Evolutionary conservation across 2,329 filamentous ascomycete genomes (phyloP).

Genomic region (Aspergillus floridensis): DNA sequence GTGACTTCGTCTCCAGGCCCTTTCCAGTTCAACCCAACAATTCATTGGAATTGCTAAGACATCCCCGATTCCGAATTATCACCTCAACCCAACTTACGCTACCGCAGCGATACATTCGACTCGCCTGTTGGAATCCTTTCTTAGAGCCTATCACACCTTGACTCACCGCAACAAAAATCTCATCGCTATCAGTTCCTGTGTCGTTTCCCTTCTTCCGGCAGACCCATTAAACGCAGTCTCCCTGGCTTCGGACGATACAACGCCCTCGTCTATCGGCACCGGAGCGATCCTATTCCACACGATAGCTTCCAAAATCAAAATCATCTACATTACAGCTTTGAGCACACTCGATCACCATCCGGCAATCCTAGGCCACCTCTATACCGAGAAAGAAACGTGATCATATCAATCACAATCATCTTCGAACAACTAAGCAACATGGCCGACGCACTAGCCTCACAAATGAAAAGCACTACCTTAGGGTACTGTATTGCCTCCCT

Average conservation of each 20-base stretch:
- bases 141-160: background rate
- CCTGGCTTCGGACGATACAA: background rate
- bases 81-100: background rate
- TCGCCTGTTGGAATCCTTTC: background rate
- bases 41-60: background rate
- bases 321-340: background rate
- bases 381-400: background rate
- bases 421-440: slow-evolving; percentile 30
- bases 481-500: slow-evolving; percentile 30
- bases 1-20: background rate
- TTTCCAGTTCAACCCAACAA: background rate
- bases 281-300: background rate
- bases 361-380: background rate
- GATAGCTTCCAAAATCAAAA: background rate
- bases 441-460: slow-evolving; percentile 46
- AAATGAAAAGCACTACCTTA: slow-evolving; percentile 45
- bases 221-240: background rate
- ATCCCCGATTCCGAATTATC: background rate
- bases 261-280: background rate
- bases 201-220: background rate
- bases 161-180: background rate
- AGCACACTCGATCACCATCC: background rate
- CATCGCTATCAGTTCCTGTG: background rate
- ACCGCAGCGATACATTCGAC: background rate
- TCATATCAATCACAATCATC: background rate